Evolutionary conservation across 805 yeast species (phyloP).

Genomic region (Candida ponderosae): DNA sequence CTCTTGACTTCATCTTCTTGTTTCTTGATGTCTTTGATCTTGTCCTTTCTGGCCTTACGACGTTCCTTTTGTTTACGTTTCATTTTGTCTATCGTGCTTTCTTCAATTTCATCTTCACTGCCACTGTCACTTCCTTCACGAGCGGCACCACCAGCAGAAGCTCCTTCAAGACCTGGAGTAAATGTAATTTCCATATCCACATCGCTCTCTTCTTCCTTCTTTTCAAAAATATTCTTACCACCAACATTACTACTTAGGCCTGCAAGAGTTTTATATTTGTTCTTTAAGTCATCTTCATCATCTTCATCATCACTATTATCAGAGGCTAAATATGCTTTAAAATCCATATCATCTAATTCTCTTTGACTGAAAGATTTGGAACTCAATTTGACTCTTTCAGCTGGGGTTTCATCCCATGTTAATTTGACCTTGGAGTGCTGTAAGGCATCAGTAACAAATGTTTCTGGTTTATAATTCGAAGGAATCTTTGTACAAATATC

Average conservation of each 20-base stretch:
- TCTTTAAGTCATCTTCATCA: slow-evolving; percentile 29
- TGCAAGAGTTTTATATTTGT: slow-evolving; percentile 55
- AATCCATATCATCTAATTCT: slow-evolving; percentile 86
- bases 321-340: slow-evolving; percentile 85
- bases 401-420: slow-evolving; percentile 98
- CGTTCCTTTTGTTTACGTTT: slow-evolving; percentile 90
- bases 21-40: slow-evolving; percentile 53
- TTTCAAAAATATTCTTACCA: slow-evolving; percentile 25
- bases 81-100: slow-evolving; percentile 71
- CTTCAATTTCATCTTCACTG: slow-evolving; percentile 41
- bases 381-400: slow-evolving; percentile 71
- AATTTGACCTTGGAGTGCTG: slow-evolving; percentile 94
- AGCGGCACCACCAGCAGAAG: slow-evolving; percentile 7
- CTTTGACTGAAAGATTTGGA: slow-evolving; percentile 78
- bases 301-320: slow-evolving; percentile 52
- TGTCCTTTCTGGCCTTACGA: slow-evolving; percentile 75
- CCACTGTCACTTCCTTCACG: slow-evolving; percentile 20
- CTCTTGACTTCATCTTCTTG: slow-evolving; percentile 44
- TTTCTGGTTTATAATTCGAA: slow-evolving; percentile 64
- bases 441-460: slow-evolving; percentile 88
- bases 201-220: slow-evolving; percentile 39
- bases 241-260: slow-evolving; percentile 32
- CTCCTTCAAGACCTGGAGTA: slow-evolving; percentile 71
- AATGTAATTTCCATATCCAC: slow-evolving; percentile 95
- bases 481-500: slow-evolving; percentile 74